A percentile compares a stretch with the other conserved stretches of the same genome.
phyloP scores from a whole-genome alignment of 352 stramenopile genomes.

The Globisporangium camurandrum region DNA sequence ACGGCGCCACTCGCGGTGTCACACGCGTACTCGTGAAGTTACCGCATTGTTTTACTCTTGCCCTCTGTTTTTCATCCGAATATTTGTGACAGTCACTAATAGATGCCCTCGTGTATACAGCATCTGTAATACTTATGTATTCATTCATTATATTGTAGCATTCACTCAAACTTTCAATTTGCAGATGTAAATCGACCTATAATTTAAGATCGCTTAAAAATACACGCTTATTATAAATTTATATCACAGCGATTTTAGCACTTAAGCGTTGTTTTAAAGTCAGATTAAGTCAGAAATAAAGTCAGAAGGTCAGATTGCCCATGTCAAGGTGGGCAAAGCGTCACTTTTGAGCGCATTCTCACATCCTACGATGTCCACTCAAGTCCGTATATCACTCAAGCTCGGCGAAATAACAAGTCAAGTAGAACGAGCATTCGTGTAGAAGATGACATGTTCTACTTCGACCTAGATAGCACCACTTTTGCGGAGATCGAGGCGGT shows the following conservation, averaged over 20 bases:
- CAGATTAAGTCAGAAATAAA: background rate
- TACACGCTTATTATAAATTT: background rate
- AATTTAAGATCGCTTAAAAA: background rate
- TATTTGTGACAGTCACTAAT: no score
- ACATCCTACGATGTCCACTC: background rate
- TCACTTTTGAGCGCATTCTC: background rate
- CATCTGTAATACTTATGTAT: no score
- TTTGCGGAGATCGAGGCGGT: background rate
- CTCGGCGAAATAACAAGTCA: background rate
- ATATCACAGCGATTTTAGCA: background rate
- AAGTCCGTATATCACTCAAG: background rate
- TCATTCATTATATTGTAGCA: background rate
- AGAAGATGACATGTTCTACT: background rate
- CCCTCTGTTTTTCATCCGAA: no score
- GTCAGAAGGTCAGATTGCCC: background rate
- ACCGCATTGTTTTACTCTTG: no score
- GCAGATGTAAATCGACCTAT: background rate
- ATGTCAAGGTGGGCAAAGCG: background rate
- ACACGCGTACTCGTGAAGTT: no score
- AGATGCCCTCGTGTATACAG: no score
- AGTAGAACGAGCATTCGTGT: background rate
- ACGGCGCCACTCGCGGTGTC: no score
- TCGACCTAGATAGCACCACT: background rate
- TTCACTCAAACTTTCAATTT: background rate
- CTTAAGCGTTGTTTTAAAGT: background rate